These are phyloP conservation scores for Aspergillus affinis DNA, from an alignment of 495 filamentous ascomycete species.

Conservation along the genomic window DNA sequence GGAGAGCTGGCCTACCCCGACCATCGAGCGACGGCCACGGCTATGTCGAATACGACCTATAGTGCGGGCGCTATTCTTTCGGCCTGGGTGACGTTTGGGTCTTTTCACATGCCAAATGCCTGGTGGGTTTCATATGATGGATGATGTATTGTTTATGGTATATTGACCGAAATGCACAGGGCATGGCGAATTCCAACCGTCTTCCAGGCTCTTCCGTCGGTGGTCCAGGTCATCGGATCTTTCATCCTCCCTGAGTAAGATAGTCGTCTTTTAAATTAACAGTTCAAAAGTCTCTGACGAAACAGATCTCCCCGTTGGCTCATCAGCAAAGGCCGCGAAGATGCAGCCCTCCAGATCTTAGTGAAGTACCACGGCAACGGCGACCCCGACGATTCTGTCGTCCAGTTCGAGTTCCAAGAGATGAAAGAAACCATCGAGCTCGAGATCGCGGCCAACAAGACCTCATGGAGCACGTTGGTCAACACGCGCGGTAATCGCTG, in stretches of 20 bases:
- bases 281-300: background rate
- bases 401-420: conserved; percentile 28
- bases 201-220: conserved; percentile 60
- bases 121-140: conserved; percentile 20
- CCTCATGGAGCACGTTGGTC: conserved; percentile 52
- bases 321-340: conserved; percentile 32
- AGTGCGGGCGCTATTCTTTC: conserved; percentile 55
- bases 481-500: conserved; percentile 64
- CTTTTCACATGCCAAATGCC: conserved; percentile 22
- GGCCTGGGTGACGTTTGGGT: conserved; percentile 29
- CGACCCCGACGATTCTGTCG: conserved; percentile 16
- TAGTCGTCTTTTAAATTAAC: too few relatives aligned
- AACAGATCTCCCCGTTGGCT: conserved; percentile 32
- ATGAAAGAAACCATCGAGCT: conserved; percentile 27
- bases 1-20: conserved; percentile 31
- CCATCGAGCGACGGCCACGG: conserved; percentile 22
- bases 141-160: too few relatives aligned
- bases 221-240: conserved; percentile 40
- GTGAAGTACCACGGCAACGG: conserved; percentile 32
- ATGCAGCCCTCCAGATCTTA: conserved; percentile 36
- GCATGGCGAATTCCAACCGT: conserved; percentile 46
- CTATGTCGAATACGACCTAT: conserved; percentile 62
- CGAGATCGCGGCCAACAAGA: conserved; percentile 29
- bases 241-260: conserved; percentile 35
- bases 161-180: too few relatives aligned